Percentiles rank a stretch among this genome's conserved stretches.
Evolutionary conservation across 23 red algal genomes (phyloP).

Genomic region (Agarophyton chilense): DNA sequence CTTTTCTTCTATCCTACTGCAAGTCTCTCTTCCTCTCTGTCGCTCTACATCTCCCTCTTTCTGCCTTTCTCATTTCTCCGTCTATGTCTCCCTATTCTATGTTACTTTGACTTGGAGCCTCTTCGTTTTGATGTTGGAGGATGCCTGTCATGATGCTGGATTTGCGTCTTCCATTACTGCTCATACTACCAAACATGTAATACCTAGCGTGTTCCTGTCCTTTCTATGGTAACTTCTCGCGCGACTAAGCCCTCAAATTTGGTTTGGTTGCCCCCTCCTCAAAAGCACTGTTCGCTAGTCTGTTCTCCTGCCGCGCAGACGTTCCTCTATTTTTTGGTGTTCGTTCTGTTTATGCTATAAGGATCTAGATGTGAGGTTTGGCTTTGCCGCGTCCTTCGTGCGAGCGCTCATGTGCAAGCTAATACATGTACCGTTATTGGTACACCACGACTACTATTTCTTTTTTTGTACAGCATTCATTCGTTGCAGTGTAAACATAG

Average conservation of each 20-base stretch:
- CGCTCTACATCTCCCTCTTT: no score
- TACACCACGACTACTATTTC: not conserved
- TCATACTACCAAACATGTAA: not conserved
- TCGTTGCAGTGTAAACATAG: not conserved
- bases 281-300: not conserved
- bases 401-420: not conserved
- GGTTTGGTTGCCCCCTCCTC: not conserved
- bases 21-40: not conserved
- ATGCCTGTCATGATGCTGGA: not conserved
- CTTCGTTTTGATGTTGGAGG: not conserved
- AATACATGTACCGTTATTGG: not conserved
- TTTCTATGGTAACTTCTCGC: not conserved
- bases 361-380: not conserved
- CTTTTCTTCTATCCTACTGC: not conserved
- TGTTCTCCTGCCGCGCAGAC: not conserved
- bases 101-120: constrained; percentile 23
- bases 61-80: not conserved
- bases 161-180: not conserved
- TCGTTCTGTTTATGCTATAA: not conserved
- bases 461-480: constrained; percentile 2
- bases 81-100: not conserved
- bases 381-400: not conserved
- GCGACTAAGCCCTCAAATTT: not conserved
- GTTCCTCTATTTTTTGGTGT: not conserved
- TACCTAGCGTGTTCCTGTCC: not conserved